phyloP scores from a whole-genome alignment of 768 basidiomycete genomes.

The Hortiboletus campestris region DNA sequence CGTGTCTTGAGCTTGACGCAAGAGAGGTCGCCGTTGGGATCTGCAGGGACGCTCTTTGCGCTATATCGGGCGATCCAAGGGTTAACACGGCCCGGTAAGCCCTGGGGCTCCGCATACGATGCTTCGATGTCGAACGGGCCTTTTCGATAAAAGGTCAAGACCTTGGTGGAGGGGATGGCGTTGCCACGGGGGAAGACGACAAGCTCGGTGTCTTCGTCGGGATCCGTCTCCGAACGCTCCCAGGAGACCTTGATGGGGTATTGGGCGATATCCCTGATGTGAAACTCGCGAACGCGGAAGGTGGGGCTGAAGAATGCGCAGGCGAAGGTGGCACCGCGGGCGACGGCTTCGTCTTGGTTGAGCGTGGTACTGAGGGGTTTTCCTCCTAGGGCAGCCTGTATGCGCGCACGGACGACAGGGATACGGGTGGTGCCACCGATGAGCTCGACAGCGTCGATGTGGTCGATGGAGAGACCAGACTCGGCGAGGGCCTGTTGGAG shows the following conservation, averaged over 20 bases:
- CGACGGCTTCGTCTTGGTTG: slow-evolving; percentile 97
- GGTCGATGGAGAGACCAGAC: slow-evolving; percentile 76
- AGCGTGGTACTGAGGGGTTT: slow-evolving; percentile 88
- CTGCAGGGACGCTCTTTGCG: slow-evolving; percentile 75
- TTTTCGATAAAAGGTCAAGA: slow-evolving; percentile 91
- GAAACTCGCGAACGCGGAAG: slow-evolving; percentile 97
- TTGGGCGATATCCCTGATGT: slow-evolving; percentile 77
- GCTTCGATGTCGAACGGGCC: slow-evolving; percentile 88
- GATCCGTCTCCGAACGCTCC: slow-evolving; percentile 69
- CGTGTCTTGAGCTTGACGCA: slow-evolving; percentile 90
- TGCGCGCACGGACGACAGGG: slow-evolving; percentile 85
- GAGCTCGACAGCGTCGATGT: slow-evolving; percentile 90
- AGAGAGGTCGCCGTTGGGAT: slow-evolving; percentile 68
- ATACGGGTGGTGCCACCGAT: slow-evolving; percentile 93
- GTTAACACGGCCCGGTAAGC: slow-evolving; percentile 76
- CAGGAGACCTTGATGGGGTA: slow-evolving; percentile 93
- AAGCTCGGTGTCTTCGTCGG: slow-evolving; percentile 89
- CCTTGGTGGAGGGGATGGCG: slow-evolving; percentile 87
- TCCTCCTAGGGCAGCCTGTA: slow-evolving; percentile 78
- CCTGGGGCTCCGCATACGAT: slow-evolving; percentile 67
- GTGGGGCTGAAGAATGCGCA: slow-evolving; percentile 97
- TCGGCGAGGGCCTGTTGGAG: slow-evolving; percentile 77
- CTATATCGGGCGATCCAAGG: slow-evolving; percentile 83
- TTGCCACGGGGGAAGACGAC: slow-evolving; percentile 88
- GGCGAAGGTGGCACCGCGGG: slow-evolving; percentile 93